Evolutionary conservation across 108 stramenopile genomes (phyloP), one percentile per base, ranked within the genome.

Genomic region (Halocafeteria seosinensis): DNA sequence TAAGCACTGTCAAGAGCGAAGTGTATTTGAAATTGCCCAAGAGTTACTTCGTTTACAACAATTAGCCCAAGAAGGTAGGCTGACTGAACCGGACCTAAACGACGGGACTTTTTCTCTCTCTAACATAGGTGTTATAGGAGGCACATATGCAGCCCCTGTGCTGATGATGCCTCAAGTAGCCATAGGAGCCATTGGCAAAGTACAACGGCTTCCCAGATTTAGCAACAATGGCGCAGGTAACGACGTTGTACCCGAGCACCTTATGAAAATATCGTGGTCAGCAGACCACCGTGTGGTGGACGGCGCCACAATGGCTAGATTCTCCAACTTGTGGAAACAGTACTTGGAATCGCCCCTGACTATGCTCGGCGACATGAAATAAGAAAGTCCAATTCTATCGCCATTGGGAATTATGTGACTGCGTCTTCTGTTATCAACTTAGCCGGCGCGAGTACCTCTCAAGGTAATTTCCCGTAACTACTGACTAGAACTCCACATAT

Each of bases 101-200:
- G 78, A 81, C 60, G 76, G 85, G 21, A 95, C 94, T 42, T 91
- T 95, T 73, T 87, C 90, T 34, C 65, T 98, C 36, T 82, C 79
- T 60, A 98, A 98, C 71, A 94, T 98, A 68, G 96, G 96, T n/a
- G 85, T 87, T 37, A 88, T 96, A 64, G 92, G 92, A 21, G 95
- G 95, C 4, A 90, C 89, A 3, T 90, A 87, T 75, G 89, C 91
- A 84, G 75, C 73, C 30, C 92, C 95, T 11, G 80, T 94, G 34
- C 79, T 96, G 6, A 72, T 84, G 0, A 74, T 82, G 42, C 94
- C 94, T 17, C 87, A 91, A 61, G 88, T 95, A 1, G 90, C 87
- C 53, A 94, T 98, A 68, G 96, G 92, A 34, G 96, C 96, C 12
- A 68, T 98, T 53, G 96, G 96, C 28, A 77, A 83, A 60, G 85